Conservation (phyloP, 371 early-diverging fungal species). For the Mucor mucedo region DNA sequence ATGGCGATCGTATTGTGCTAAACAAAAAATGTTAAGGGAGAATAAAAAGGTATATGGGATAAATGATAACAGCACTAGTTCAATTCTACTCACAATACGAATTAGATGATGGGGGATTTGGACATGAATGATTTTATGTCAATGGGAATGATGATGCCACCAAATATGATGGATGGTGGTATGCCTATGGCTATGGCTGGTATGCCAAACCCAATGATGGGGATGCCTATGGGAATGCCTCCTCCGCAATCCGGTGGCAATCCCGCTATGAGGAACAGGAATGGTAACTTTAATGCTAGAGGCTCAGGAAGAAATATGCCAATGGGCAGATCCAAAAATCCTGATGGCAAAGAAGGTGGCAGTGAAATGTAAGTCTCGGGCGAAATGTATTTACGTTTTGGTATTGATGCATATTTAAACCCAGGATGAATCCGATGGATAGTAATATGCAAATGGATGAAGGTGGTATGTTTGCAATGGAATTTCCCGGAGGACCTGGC, state of each 20-base stretch:
- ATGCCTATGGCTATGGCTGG: conserved; percentile 30
- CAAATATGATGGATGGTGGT: conserved; percentile 89
- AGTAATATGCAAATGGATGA: conserved; percentile 20
- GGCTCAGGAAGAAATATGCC: conserved; percentile 22
- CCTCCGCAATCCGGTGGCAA: conserved; percentile 16
- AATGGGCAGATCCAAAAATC: conserved; percentile 22
- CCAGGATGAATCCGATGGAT: conserved; percentile 22
- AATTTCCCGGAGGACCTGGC: conserved; percentile 27
- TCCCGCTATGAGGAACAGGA: conserved; percentile 18
- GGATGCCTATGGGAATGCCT: conserved; percentile 29
- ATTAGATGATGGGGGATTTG: conserved; percentile 33
- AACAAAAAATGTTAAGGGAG: conserved; percentile 87
- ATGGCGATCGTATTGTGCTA: conserved; percentile 91
- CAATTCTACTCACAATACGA: not conserved
- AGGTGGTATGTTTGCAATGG: conserved; percentile 26
- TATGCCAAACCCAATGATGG: conserved; percentile 31
- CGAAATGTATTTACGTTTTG: not conserved
- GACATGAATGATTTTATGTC: conserved; percentile 49
- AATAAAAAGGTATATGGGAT: conserved; percentile 39
- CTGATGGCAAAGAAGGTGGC: conserved; percentile 22
- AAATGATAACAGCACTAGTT: too few relatives aligned
- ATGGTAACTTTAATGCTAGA: conserved; percentile 19
- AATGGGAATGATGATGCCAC: conserved; percentile 76
- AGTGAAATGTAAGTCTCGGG: conserved; percentile 5
- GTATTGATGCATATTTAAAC: not conserved